Percentiles rank a stretch among this genome's conserved stretches.
Conservation (phyloP, 305 asterid species). For the Solanum hybrid region DNA sequence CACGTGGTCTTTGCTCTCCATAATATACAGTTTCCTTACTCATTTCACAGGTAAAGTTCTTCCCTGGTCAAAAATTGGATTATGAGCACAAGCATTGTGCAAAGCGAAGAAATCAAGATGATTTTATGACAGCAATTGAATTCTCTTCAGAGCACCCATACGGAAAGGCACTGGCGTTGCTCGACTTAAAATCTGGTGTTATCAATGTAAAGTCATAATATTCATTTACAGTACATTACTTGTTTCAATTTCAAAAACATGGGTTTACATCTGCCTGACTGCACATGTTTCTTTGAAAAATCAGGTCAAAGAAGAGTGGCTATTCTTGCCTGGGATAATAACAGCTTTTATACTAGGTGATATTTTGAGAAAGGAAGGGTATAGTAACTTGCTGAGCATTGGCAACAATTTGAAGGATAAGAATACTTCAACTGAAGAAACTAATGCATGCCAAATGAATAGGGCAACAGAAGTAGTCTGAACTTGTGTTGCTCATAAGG, state of each 20-base stretch:
- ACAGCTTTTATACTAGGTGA: conserved; percentile 53
- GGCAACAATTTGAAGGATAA: conserved; percentile 19
- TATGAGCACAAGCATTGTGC: conserved; percentile 55
- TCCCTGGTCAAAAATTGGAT: conserved; percentile 69
- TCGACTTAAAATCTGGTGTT: conserved; percentile 57
- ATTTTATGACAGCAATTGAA: conserved; percentile 71
- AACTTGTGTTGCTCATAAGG: conserved; percentile 20
- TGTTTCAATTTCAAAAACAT: neutral
- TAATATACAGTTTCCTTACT: neutral
- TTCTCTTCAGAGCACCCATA: conserved; percentile 75
- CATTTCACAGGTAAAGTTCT: conserved; percentile 60
- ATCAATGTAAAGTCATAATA: conserved; percentile 38
- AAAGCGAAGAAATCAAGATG: conserved; percentile 32
- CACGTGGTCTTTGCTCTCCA: neutral
- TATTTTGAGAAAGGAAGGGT: conserved; percentile 47
- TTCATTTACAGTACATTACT: neutral
- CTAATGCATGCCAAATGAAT: conserved; percentile 10
- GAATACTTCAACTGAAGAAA: conserved; percentile 15
- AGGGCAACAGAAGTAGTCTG: conserved; percentile 17
- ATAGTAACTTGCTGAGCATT: conserved; percentile 20
- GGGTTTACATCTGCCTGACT: neutral
- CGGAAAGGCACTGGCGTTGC: conserved; percentile 70
- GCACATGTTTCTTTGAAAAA: conserved; percentile 6
- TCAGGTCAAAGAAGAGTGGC: conserved; percentile 78
- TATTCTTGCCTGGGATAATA: conserved; percentile 45